Evolutionary conservation across 164 flowering plant genomes (phyloP).

Genomic region (Liquidambar formosana): DNA sequence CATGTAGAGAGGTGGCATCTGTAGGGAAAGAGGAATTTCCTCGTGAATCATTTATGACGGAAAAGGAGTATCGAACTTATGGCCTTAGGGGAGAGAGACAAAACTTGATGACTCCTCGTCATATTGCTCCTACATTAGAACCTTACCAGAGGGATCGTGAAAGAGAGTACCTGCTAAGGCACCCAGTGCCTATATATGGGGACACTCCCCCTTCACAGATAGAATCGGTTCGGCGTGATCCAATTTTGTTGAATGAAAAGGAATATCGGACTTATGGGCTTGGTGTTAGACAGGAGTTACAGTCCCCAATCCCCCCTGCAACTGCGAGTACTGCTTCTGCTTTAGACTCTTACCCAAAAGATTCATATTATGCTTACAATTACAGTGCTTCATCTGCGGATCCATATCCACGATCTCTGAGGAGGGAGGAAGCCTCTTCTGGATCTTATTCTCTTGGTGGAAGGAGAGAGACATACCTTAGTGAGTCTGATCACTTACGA

Average conservation of each 20-base stretch:
- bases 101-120: slow-evolving; percentile 18
- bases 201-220: slow-evolving; percentile 13
- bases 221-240: slow-evolving; percentile 27
- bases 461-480: slow-evolving; percentile 24
- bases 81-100: slow-evolving; percentile 41
- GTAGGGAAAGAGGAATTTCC: slow-evolving; percentile 19
- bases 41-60: slow-evolving; percentile 38
- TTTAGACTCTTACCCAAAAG: slow-evolving; percentile 15
- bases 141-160: slow-evolving; percentile 25
- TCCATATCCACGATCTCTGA: slow-evolving; percentile 25
- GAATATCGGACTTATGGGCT: slow-evolving; percentile 41
- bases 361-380: slow-evolving; percentile 23
- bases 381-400: slow-evolving; percentile 28
- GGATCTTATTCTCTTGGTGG: slow-evolving; percentile 24
- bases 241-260: slow-evolving; percentile 30
- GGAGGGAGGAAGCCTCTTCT: slow-evolving; percentile 26
- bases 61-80: slow-evolving; percentile 49
- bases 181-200: slow-evolving; percentile 11
- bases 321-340: slow-evolving; percentile 8
- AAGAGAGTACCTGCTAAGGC: slow-evolving; percentile 27
- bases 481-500: slow-evolving; percentile 17
- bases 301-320: slow-evolving; percentile 14
- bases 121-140: slow-evolving; percentile 8
- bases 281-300: slow-evolving; percentile 23
- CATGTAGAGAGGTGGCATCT: slow-evolving; percentile 16